Evolutionary conservation across 2,329 filamentous ascomycete genomes (phyloP).

Genomic region (Aspergillus brasiliensis): DNA sequence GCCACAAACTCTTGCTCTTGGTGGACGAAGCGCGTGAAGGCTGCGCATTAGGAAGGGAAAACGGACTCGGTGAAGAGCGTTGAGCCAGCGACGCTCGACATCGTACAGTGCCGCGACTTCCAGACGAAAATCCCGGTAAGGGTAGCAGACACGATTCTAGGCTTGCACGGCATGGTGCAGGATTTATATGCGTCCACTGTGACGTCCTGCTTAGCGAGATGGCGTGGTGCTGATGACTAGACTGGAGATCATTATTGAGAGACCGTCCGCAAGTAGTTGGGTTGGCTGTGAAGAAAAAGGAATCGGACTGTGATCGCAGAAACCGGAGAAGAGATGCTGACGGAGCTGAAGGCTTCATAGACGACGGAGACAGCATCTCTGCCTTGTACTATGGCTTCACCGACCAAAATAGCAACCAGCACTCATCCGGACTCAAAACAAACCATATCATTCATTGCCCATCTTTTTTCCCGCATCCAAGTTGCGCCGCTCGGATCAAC

Average conservation of each 20-base stretch:
- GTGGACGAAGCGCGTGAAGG: conserved; percentile 35
- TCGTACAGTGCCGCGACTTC: conserved; percentile 13
- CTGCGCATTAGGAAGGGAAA: conserved; percentile 12
- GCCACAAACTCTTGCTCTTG: conserved; percentile 37
- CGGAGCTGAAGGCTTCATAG: conserved; percentile 47
- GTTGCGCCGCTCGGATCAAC: conserved; percentile 11
- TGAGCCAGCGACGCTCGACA: conserved; percentile 13
- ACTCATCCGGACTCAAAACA: background rate
- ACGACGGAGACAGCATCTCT: conserved; percentile 43
- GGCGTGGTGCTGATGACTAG: conserved; percentile 15
- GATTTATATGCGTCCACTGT: conserved; percentile 24
- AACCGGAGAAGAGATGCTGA: conserved; percentile 68
- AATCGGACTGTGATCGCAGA: conserved; percentile 69
- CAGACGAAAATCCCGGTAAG: conserved; percentile 17
- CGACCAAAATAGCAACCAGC: conserved; percentile 11
- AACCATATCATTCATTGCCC: background rate
- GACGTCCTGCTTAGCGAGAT: conserved; percentile 23
- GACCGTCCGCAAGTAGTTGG: conserved; percentile 27
- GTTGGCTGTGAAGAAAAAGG: conserved; percentile 54
- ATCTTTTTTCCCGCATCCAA: conserved; percentile 8
- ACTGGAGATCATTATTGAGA: conserved; percentile 16
- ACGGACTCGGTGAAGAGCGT: conserved; percentile 7
- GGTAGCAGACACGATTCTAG: conserved; percentile 36
- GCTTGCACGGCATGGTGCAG: conserved; percentile 23
- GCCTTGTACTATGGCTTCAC: conserved; percentile 12